phyloP scores from a whole-genome alignment of 306 rosid genomes.

The Neltuma alba region DNA sequence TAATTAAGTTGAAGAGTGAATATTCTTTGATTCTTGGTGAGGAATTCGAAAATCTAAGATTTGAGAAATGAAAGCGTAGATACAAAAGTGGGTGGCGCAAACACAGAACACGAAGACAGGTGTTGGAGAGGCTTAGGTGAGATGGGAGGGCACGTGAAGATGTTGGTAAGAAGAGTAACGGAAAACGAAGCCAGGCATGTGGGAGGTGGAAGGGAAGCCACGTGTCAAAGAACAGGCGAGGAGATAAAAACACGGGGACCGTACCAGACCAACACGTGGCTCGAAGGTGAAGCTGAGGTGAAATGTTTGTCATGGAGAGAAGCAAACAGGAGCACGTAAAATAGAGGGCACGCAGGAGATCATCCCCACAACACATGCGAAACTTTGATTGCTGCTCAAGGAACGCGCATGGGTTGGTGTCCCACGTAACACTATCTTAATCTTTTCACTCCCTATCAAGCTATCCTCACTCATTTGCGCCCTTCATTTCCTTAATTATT shows the following conservation, averaged over 20 bases:
- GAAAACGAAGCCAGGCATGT: neutral
- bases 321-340: neutral
- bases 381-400: constrained; percentile 23
- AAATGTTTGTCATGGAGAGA: neutral
- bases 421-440: neutral
- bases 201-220: neutral
- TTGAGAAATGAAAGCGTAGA: neutral
- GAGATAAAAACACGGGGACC: neutral
- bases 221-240: neutral
- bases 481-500: neutral
- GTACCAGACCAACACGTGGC: constrained; percentile 18
- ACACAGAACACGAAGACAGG: neutral
- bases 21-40: neutral
- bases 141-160: neutral
- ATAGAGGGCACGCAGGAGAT: neutral
- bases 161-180: neutral
- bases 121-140: neutral
- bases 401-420: neutral
- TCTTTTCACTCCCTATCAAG: neutral
- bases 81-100: neutral
- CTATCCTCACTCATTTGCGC: neutral
- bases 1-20: neutral
- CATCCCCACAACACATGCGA: neutral
- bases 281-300: neutral
- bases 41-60: neutral